Evolutionary conservation across 257 asterid genomes (phyloP), one percentile per base, ranked within the genome.

Genomic region (Penstemon eatonii): DNA sequence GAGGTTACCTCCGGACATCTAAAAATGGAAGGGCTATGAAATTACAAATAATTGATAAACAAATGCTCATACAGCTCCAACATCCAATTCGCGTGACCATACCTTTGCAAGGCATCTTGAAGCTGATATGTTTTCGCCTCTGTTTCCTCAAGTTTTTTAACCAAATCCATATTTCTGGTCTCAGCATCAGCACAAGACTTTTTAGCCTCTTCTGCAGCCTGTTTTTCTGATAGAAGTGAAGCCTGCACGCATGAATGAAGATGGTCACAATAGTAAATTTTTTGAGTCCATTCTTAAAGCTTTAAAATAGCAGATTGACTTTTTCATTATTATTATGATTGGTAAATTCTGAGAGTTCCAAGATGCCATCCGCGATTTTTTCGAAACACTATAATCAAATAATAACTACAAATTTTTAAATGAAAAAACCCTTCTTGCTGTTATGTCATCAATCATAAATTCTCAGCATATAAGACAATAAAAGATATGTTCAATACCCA

Each of bases 91-190:
- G 47, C 54, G 51, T 41, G 56, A 60, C 59, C 77, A 66, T 62
- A 93, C 99, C 99, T 94, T 78, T 86, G 97, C 51, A 82, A 71
- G 39, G 95, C 89, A 75, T 84, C 97, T 79, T 87, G 97, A 65
- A 94, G 89, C 80, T 87, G 96, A 54, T 83, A 87, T 39, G 75
- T 83, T 83, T 89, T 94, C 39, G 83, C 87, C 71, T 83, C 91
- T 9, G 96, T 80, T 68, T 78, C 91, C 72, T 87, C 95, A 45
- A 94, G 78, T 63, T 83, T 91, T 71, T 75, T 86, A 12, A 75
- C 84, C 72, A 91, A 75, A 70, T 86, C 91, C 71, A 66, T 76
- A 75, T 77, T 86, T 81, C 80, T 85, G 40, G 84, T 69, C 75
- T 83, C 95, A 67, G 91, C 89, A 71, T 87, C 92, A 67, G 61